Evolutionary conservation across 257 asterid genomes (phyloP), one percentile per base, ranked within the genome.

Genomic region (Solanum megistacrolobum): DNA sequence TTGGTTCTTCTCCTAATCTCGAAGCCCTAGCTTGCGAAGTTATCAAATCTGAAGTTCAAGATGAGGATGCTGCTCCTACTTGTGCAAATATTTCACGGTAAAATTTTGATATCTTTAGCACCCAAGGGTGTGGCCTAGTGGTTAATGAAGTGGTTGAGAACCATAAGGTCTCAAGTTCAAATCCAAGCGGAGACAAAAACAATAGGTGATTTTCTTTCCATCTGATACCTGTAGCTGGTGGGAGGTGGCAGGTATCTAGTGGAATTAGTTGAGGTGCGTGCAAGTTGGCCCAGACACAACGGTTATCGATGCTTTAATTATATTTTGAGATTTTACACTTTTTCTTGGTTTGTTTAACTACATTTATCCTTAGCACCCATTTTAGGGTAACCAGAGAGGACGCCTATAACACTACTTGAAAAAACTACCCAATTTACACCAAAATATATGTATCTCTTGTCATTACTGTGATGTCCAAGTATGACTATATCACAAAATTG

Each of bases 1-100:
- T 97, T 93, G 99, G 99, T 87, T 97, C 99, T 85, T 96, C 99
- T 88, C 98, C 98, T 84, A 97, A 97, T 92, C 99, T 96, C 29
- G 99, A 97, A 95, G 94, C 98, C 85, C 98, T 96, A 89, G 98
- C 98, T 85, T 94, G 94, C 18, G 98, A 94, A 90, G 90, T 88
- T 83, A 92, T 89, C 94, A 92, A 92, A 90, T 91, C 94, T 29
- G 93, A 94, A 90, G 94, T 88, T 89, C 93, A 92, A 91, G 95
- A 89, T 86, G 96, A 91, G 75, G 97, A 92, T 85, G 78, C 87
- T 71, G 91, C 88, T 82, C 89, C 84, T 86, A 89, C 90, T 43
- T 88, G 87, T 89, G 84, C 90, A 90, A 93, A 88, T 84, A 58
- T 89, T 90, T 90, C 93, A 84, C 92, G 99, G 99, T 96, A 48